These are phyloP conservation scores for Vanrija sp. DNA, from an alignment of 1,284 basidiomycete genomes.

Conservation along the genomic window DNA sequence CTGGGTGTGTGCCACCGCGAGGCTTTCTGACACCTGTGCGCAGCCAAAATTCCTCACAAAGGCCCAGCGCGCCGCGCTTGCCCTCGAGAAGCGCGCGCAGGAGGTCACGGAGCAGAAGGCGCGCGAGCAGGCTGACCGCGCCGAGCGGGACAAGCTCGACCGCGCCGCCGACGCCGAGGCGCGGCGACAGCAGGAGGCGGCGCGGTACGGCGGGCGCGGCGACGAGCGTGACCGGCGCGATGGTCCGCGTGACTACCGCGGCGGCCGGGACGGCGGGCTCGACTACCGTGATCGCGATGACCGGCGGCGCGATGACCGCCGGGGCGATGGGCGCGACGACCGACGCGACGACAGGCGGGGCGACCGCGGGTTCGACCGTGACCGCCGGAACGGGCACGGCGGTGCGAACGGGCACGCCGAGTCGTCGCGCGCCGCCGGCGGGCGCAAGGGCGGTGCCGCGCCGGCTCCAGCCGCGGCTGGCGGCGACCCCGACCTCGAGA, in stretches of 20 bases:
- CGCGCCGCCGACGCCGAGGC: constrained; percentile 67
- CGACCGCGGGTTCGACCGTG: constrained; percentile 1
- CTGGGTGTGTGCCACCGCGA: neutral
- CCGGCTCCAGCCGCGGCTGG: neutral
- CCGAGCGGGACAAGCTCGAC: constrained; percentile 68
- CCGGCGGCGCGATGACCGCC: neutral
- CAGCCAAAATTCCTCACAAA: constrained; percentile 86
- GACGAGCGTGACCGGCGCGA: constrained; percentile 3
- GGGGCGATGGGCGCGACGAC: constrained; percentile 4
- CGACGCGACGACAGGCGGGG: neutral
- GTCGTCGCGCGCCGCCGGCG: constrained; percentile 1
- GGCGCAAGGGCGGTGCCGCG: constrained; percentile 7
- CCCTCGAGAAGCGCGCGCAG: constrained; percentile 75
- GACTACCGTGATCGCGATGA: neutral
- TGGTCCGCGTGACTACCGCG: neutral
- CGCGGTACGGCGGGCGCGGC: constrained; percentile 8
- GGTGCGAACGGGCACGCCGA: constrained; percentile 10
- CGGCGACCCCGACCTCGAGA: constrained; percentile 64
- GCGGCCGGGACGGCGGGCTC: constrained; percentile 5
- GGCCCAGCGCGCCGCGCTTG: constrained; percentile 80
- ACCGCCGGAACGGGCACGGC: constrained; percentile 14
- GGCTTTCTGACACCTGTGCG: neutral
- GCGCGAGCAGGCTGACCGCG: constrained; percentile 57
- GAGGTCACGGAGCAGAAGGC: constrained; percentile 63
- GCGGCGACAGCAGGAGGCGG: constrained; percentile 48